Evolutionary conservation across 495 filamentous ascomycete genomes (phyloP).

Genomic region (Aspergillus asperescens): DNA sequence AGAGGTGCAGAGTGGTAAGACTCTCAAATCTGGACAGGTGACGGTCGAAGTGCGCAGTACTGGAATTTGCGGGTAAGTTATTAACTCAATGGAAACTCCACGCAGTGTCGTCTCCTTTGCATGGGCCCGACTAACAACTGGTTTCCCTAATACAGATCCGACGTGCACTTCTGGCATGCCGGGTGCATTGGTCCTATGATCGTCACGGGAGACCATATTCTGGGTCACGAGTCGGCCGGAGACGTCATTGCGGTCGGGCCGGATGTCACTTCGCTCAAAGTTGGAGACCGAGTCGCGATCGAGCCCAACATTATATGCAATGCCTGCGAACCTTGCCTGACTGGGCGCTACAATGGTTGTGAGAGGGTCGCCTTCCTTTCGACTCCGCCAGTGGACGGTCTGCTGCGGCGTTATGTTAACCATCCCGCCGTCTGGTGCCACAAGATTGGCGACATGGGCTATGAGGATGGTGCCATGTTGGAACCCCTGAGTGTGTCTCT

Average conservation of each 20-base stretch:
- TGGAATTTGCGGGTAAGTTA: constrained; percentile 79
- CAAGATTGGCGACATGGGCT: constrained; percentile 85
- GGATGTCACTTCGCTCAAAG: constrained; percentile 63
- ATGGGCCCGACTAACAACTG: constrained; percentile 10
- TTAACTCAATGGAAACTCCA: neutral
- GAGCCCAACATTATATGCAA: constrained; percentile 90
- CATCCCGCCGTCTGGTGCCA: constrained; percentile 90
- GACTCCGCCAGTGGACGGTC: constrained; percentile 82
- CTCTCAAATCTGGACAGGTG: constrained; percentile 74
- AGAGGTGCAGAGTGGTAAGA: constrained; percentile 62
- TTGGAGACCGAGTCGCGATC: constrained; percentile 83
- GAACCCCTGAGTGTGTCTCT: constrained; percentile 84
- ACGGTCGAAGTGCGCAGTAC: constrained; percentile 82
- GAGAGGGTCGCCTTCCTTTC: constrained; percentile 78
- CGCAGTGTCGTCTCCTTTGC: neutral
- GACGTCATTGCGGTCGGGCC: constrained; percentile 76
- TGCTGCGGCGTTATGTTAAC: constrained; percentile 87
- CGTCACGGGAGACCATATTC: constrained; percentile 76
- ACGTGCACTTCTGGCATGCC: constrained; percentile 94
- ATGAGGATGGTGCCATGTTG: constrained; percentile 78
- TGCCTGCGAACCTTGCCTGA: constrained; percentile 82
- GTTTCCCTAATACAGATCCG: constrained; percentile 53
- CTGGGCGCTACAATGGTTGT: constrained; percentile 89
- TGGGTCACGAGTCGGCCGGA: constrained; percentile 89
- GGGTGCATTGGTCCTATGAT: constrained; percentile 95